phyloP scores from a whole-genome alignment of 1,284 basidiomycete genomes.

The Papiliotrema terrestris region DNA sequence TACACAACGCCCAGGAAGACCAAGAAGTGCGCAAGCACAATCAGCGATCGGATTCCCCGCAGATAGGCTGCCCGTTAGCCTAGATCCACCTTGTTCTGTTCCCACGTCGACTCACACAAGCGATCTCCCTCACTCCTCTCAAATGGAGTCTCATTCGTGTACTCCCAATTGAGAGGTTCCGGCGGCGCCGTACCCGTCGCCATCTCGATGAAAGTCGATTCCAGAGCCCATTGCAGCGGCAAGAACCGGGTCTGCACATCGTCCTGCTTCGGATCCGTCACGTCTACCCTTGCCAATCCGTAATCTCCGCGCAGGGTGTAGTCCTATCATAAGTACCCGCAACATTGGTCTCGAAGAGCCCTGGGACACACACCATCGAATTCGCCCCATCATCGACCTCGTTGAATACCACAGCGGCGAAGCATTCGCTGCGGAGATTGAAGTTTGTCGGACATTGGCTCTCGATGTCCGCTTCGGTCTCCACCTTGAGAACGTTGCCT shows the following conservation, averaged over 20 bases:
- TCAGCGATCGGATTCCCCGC: constrained; percentile 58
- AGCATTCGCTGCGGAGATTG: constrained; percentile 65
- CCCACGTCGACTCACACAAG: constrained; percentile 53
- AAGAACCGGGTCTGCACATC: constrained; percentile 61
- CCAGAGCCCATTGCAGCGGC: constrained; percentile 73
- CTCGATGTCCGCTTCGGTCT: constrained; percentile 55
- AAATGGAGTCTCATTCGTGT: constrained; percentile 62
- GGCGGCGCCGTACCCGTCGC: constrained; percentile 55
- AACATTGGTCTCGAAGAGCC: not conserved
- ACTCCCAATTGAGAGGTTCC: constrained; percentile 67
- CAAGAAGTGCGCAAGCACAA: constrained; percentile 64
- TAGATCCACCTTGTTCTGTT: not conserved
- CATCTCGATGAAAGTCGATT: constrained; percentile 66
- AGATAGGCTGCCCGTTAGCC: constrained; percentile 55
- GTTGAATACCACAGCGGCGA: constrained; percentile 65
- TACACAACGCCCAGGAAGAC: constrained; percentile 66
- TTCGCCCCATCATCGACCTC: constrained; percentile 52
- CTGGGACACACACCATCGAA: constrained; percentile 9
- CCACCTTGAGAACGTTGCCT: constrained; percentile 15
- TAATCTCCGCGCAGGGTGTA: constrained; percentile 69
- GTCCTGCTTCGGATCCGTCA: constrained; percentile 62
- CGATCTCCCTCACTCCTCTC: constrained; percentile 58
- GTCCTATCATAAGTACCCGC: constrained; percentile 43
- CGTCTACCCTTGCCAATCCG: constrained; percentile 63
- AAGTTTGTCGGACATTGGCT: constrained; percentile 68